Base-by-base conservation (phyloP, 129 eudicot species). In the Helichrysum umbraculigerum region DNA sequence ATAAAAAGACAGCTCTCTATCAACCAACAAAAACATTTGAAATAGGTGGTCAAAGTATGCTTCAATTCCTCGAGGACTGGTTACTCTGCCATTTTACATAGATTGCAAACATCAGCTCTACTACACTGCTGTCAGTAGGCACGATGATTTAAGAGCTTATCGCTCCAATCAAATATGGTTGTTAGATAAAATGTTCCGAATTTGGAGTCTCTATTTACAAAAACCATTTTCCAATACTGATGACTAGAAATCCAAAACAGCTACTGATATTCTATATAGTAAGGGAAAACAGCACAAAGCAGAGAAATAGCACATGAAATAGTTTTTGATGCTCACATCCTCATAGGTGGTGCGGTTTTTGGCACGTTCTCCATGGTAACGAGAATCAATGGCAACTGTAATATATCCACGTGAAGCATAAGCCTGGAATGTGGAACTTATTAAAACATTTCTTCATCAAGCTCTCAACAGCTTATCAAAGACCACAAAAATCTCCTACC, bases 301-400 rank as follows among this genome's bases (percentile, higher is more conserved):
- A 62, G 37, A 62, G 32, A 62, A 22, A 61, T 62, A 62, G 39
- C 34, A 51, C 28, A 56, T 42, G 54, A 44, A 47, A 35, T 35
- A 51, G 57, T 70, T 56, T 51, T 65, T 3, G 71, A 78, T 34
- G 74, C 87, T 39, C n/a, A 95, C 99, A 65, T 95, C 99, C 72
- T 73, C 76, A 81, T 95, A 91, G 20, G 99, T 90, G 35, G 99
- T 91, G 33, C 56, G 33, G 83, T 35, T 95, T 77, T 79, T 84
- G 15, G 96, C 99, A 74, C 99, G 97, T 82, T 95, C 99, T 66
- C 99, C 99, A 83, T 95, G 99, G 82, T 91, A 95, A 59, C 97
- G 97, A 70, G 97, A 95, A 86, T 95, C 99, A 70, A 91, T 82
- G 35, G 97, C 94, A 66, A 91, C 82, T 54, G 97, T 82, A 67